Evolutionary conservation across 1,284 basidiomycete genomes (phyloP).

Genomic region (Neolentinus lepideus): DNA sequence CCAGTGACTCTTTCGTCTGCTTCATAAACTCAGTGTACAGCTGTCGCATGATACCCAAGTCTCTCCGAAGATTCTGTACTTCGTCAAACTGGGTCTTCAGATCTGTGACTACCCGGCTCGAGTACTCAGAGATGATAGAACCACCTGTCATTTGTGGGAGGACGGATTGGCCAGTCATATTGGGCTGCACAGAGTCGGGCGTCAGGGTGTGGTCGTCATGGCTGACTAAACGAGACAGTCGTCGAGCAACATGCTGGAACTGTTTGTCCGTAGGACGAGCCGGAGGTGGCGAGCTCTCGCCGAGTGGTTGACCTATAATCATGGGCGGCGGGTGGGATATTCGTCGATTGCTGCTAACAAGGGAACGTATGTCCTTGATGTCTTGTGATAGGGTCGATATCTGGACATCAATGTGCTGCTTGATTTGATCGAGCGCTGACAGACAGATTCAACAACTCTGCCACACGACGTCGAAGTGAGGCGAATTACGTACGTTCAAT

Average conservation of each 20-base stretch:
- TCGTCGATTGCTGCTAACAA: conserved; percentile 47
- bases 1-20: conserved; percentile 82
- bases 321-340: conserved; percentile 31
- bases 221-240: conserved; percentile 57
- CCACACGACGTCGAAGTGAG: neutral
- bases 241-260: conserved; percentile 62
- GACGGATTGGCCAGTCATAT: conserved; percentile 60
- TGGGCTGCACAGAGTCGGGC: conserved; percentile 29
- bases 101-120: conserved; percentile 67
- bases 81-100: conserved; percentile 92
- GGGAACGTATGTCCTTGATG: conserved; percentile 81
- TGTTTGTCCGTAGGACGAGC: conserved; percentile 67
- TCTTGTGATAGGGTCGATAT: conserved; percentile 85
- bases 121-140: conserved; percentile 66
- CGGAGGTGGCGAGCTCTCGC: conserved; percentile 50
- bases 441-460: neutral
- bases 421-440: conserved; percentile 95
- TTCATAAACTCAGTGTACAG: conserved; percentile 90
- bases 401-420: conserved; percentile 93
- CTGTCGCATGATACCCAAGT: conserved; percentile 91
- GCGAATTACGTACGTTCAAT: conserved; percentile 78
- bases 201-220: conserved; percentile 24
- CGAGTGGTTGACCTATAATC: conserved; percentile 48
- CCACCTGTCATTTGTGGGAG: conserved; percentile 70
- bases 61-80: conserved; percentile 87